phyloP scores from a whole-genome alignment of 306 rosid genomes.

The Styphnolobium japonicum region DNA sequence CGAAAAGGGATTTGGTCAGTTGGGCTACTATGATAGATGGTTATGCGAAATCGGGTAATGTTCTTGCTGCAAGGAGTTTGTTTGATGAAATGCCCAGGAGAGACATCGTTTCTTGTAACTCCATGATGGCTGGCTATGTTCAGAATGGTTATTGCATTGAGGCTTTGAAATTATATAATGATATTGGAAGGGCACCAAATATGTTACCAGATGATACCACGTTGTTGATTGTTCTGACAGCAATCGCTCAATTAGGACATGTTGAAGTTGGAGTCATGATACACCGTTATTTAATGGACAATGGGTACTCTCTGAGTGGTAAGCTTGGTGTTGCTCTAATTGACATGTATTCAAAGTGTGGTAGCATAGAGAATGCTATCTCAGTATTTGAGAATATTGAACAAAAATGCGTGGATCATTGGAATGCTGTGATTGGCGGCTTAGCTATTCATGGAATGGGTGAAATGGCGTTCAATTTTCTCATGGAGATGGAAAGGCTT shows the following conservation, averaged over 20 bases:
- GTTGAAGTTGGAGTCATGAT: slow-evolving; percentile 48
- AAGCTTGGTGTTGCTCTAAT: slow-evolving; percentile 68
- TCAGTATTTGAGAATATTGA: slow-evolving; percentile 52
- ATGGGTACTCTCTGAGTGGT: slow-evolving; percentile 40
- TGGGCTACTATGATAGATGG: slow-evolving; percentile 78
- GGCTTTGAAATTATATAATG: slow-evolving; percentile 62
- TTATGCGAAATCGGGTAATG: slow-evolving; percentile 48
- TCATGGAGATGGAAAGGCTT: slow-evolving; percentile 59
- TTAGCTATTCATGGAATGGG: slow-evolving; percentile 69
- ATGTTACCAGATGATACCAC: slow-evolving; percentile 55
- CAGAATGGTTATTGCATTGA: slow-evolving; percentile 56
- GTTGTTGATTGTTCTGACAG: slow-evolving; percentile 59
- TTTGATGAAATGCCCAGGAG: slow-evolving; percentile 68
- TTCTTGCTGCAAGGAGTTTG: slow-evolving; percentile 51
- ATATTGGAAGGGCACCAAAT: slow-evolving; percentile 36
- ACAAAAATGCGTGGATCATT: slow-evolving; percentile 63
- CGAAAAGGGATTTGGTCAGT: slow-evolving; percentile 52
- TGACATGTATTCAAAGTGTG: slow-evolving; percentile 81
- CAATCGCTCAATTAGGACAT: slow-evolving; percentile 54
- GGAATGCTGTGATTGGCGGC: slow-evolving; percentile 78
- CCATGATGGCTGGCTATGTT: slow-evolving; percentile 77
- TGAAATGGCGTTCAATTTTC: slow-evolving; percentile 50
- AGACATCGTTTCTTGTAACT: slow-evolving; percentile 55
- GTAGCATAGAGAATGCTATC: slow-evolving; percentile 58
- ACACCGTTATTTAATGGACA: slow-evolving; percentile 49